Evolutionary conservation across 2,329 filamentous ascomycete species (phyloP), one percentile per base, ranked within the genome.

Genomic region (Fusarium albidum): DNA sequence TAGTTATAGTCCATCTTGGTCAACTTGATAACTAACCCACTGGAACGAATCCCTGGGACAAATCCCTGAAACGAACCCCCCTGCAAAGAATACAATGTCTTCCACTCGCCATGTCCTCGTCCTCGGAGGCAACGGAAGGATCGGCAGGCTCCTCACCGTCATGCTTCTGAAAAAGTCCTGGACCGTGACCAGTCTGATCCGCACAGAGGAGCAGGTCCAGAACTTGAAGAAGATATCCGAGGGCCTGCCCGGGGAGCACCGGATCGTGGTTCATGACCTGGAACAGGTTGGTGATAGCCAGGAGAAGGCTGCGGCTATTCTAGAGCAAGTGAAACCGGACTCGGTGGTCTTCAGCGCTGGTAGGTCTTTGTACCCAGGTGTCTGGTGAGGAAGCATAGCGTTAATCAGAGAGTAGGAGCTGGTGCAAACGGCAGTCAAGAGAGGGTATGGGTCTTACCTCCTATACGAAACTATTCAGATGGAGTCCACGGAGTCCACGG

Each of bases 71-170:
- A 56, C 50, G 47, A 47, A 39, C 38, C 28, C 12, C 32, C 52
- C 47, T 38, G 47, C 38, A 13, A 31, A 14, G 3, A 45, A 34
- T 21, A 40, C 32, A 37, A 66, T 67, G 64, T 11, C 54, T 40
- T 15, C 60, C 12, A 35, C 49, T 18, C 65, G 61, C 21, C 76
- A 81, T 63, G 81, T 91, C 47, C 83, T 91, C 49, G 74, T 92
- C 49, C 82, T 92, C 44, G 90, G 90, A 64, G 90, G 89, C 59
- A 89, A 91, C 74, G 90, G 90, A 71, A 90, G 90, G 71, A 76
- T 92, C 44, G 82, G 88, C 57, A 82, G 88, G 34, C 76, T 87
- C 27, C 79, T 93, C 11, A 92, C 89, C 6, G 87, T 87, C 2
- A 79, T 91, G 48, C 82, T 93, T 10, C 80, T 92, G 18, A 77